These are phyloP conservation scores for Pythium grandisporangium DNA, from an alignment of 352 stramenopile species.

Conservation along the genomic window DNA sequence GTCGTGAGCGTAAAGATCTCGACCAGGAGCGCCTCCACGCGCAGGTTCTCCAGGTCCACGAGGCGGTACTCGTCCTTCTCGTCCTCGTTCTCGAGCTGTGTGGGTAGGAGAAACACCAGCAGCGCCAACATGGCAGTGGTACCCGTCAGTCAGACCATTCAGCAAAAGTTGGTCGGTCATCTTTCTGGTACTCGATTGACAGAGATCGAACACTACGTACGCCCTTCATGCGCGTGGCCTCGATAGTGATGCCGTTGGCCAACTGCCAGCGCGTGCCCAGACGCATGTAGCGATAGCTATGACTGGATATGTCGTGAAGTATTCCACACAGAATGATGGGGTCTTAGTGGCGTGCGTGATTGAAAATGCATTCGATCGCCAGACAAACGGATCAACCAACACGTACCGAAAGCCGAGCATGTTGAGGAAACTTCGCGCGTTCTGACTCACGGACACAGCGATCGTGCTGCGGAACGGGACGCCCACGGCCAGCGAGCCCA, in stretches of 20 bases:
- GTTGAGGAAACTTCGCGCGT: slow-evolving; percentile 58
- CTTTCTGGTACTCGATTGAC: no score
- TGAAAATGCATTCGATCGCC: no score
- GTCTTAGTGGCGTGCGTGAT: no score
- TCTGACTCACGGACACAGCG: slow-evolving; percentile 75
- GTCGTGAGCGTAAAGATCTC: slow-evolving; percentile 79
- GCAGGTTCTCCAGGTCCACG: slow-evolving; percentile 74
- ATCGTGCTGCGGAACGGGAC: slow-evolving; percentile 80
- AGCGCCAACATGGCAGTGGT: no score
- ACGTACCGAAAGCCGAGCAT: slow-evolving; percentile 71
- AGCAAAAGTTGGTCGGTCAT: no score
- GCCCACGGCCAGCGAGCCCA: slow-evolving; percentile 37
- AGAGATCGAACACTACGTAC: slow-evolving; percentile 39
- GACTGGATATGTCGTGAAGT: no score
- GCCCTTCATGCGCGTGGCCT: slow-evolving; percentile 80
- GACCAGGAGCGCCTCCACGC: slow-evolving; percentile 77
- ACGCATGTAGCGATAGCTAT: slow-evolving; percentile 81
- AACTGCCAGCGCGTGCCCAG: slow-evolving; percentile 77
- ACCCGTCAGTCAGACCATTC: no score
- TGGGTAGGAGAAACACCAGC: neutral
- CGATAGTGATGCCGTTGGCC: slow-evolving; percentile 75
- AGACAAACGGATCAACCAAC: no score
- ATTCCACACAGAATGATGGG: no score
- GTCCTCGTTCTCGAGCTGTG: slow-evolving; percentile 68
- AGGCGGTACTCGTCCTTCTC: slow-evolving; percentile 80